These are phyloP conservation scores for Lactuca saligna DNA, from an alignment of 129 eudicot species.

Conservation along the genomic window DNA sequence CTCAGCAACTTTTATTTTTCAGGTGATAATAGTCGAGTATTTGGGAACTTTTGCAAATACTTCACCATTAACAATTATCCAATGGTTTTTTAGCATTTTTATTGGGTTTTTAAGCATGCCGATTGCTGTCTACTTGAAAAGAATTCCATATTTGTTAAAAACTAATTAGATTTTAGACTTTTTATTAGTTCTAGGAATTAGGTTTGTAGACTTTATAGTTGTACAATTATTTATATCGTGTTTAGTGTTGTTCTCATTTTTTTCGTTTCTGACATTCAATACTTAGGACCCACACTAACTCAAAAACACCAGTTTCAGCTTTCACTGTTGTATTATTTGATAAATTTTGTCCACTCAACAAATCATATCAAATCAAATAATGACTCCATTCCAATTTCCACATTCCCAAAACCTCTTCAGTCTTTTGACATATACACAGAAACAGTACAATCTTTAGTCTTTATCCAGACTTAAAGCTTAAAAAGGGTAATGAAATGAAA, in stretches of 20 bases:
- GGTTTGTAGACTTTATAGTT: background rate
- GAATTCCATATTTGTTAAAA: constrained; percentile 43
- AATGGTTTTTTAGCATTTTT: constrained; percentile 69
- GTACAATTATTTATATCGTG: constrained; percentile 8
- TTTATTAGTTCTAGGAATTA: background rate
- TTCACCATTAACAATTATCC: constrained; percentile 60
- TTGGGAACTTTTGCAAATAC: constrained; percentile 94
- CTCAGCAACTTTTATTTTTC: constrained; percentile 61
- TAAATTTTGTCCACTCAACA: constrained; percentile 32
- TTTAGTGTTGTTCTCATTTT: constrained; percentile 11
- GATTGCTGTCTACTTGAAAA: constrained; percentile 67
- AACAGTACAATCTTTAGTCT: constrained; percentile 41
- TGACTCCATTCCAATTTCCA: constrained; percentile 17
- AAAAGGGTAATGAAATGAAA: constrained; percentile 33
- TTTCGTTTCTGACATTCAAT: constrained; percentile 18
- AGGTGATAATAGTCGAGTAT: constrained; percentile 80
- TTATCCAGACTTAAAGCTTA: constrained; percentile 41
- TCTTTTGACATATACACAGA: constrained; percentile 26
- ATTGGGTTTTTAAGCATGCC: constrained; percentile 94
- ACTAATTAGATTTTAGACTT: constrained; percentile 15
- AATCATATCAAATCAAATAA: constrained; percentile 32
- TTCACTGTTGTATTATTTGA: constrained; percentile 31
- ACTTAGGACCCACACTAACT: constrained; percentile 23
- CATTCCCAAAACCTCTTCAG: constrained; percentile 6
- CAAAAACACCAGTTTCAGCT: constrained; percentile 26